Evolutionary conservation across 805 yeast species (phyloP).

Genomic region (Cyberlindnera meyerae): DNA sequence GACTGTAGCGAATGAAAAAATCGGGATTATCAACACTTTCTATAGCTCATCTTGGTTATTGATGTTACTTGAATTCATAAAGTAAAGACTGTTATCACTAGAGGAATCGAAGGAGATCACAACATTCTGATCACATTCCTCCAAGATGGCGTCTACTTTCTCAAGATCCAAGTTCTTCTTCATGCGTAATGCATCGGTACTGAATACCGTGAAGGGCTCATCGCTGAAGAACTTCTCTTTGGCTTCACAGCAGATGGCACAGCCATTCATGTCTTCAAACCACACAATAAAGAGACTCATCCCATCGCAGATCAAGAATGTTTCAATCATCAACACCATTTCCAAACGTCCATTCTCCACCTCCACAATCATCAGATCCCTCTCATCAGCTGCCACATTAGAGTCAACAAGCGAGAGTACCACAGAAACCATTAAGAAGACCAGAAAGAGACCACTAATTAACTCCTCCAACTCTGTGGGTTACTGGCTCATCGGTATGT

Average conservation of each 20-base stretch:
- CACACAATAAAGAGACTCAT: slow-evolving; percentile 4
- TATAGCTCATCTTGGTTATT: too few relatives aligned
- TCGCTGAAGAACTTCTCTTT: slow-evolving; percentile 20
- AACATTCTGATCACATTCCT: too few relatives aligned
- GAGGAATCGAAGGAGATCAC: too few relatives aligned
- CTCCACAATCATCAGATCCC: slow-evolving; percentile 4
- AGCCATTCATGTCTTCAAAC: slow-evolving; percentile 6
- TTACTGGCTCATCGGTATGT: slow-evolving; percentile 82
- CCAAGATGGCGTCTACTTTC: slow-evolving; percentile 25
- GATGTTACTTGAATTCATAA: too few relatives aligned
- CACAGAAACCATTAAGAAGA: slow-evolving; percentile 1
- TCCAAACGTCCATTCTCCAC: slow-evolving; percentile 14
- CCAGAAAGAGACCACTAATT: slow-evolving; percentile 18
- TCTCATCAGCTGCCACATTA: neutral
- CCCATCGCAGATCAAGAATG: slow-evolving; percentile 1
- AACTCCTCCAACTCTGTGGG: slow-evolving; percentile 56
- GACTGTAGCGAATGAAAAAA: neutral
- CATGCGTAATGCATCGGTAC: slow-evolving; percentile 46
- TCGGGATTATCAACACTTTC: neutral
- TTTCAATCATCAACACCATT: neutral
- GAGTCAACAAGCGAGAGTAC: slow-evolving; percentile 1
- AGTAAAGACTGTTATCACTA: too few relatives aligned
- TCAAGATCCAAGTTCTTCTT: slow-evolving; percentile 56
- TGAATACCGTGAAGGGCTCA: slow-evolving; percentile 27
- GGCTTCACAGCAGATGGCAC: neutral